phyloP scores from a whole-genome alignment of 2,329 filamentous ascomycete species.

The Venturiaceae sp. region DNA sequence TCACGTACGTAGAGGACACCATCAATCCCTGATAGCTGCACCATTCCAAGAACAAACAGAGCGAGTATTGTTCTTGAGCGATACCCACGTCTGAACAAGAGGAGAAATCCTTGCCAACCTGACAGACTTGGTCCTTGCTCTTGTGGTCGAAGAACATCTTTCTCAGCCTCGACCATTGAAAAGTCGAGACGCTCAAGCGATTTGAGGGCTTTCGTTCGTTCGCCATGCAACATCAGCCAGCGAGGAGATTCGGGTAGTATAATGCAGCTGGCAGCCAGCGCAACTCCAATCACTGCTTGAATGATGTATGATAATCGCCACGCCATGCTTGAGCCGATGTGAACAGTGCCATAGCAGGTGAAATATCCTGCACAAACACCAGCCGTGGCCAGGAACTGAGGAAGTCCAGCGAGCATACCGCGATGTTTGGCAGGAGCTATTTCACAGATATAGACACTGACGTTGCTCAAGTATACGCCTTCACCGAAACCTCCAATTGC shows the following conservation, averaged over 20 bases:
- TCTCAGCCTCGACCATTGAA: constrained; percentile 35
- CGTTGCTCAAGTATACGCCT: constrained; percentile 47
- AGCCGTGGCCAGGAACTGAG: constrained; percentile 42
- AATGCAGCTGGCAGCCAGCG: constrained; percentile 30
- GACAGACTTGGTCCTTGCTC: constrained; percentile 13
- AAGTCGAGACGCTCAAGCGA: constrained; percentile 11
- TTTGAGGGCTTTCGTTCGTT: constrained; percentile 33
- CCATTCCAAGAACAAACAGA: constrained; percentile 48
- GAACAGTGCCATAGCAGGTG: constrained; percentile 45
- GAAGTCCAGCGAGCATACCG: constrained; percentile 41
- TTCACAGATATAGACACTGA: constrained; percentile 52
- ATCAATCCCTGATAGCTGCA: constrained; percentile 54
- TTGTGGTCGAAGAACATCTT: constrained; percentile 30
- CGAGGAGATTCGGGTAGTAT: constrained; percentile 46
- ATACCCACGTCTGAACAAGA: constrained; percentile 16
- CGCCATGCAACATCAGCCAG: constrained; percentile 44
- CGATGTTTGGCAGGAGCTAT: constrained; percentile 44
- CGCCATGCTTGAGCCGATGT: constrained; percentile 36
- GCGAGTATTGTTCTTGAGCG: constrained; percentile 40
- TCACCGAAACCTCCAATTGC: constrained; percentile 49
- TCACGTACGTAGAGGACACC: constrained; percentile 47
- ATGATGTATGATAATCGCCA: constrained; percentile 50
- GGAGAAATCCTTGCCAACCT: constrained; percentile 13
- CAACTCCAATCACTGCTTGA: constrained; percentile 30
- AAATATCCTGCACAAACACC: constrained; percentile 50